Percentiles rank a stretch among this genome's conserved stretches.
phyloP scores from a whole-genome alignment of 2,329 filamentous ascomycete genomes.

The Chaetothyriales sp. region DNA sequence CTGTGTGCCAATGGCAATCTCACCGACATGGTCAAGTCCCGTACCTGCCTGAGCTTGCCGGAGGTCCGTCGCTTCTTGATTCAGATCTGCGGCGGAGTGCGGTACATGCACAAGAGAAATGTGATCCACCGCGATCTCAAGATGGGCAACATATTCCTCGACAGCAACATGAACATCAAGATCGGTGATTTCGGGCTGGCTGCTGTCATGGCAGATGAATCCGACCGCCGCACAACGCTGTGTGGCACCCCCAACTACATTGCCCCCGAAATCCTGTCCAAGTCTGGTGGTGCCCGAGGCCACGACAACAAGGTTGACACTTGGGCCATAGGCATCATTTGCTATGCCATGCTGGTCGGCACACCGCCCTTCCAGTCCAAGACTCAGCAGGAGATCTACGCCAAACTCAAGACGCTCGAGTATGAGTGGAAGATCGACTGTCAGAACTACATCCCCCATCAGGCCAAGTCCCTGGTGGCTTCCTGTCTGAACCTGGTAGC shows the following conservation, averaged over 20 bases:
- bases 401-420: conserved; percentile 32
- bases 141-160: conserved; percentile 94
- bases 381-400: conserved; percentile 37
- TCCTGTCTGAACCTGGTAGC: conserved; percentile 34
- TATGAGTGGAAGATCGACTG: conserved; percentile 35
- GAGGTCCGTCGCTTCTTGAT: conserved; percentile 89
- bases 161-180: conserved; percentile 91
- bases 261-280: conserved; percentile 87
- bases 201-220: conserved; percentile 77
- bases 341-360: conserved; percentile 88
- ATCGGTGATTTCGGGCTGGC: conserved; percentile 95
- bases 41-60: conserved; percentile 78
- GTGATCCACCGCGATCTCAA: conserved; percentile 96
- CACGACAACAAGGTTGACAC: conserved; percentile 98
- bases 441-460: conserved; percentile 34
- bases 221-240: conserved; percentile 84
- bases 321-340: conserved; percentile 95
- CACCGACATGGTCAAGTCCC: conserved; percentile 92
- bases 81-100: conserved; percentile 90
- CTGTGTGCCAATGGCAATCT: conserved; percentile 89
- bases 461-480: conserved; percentile 34
- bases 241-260: conserved; percentile 98
- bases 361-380: conserved; percentile 89
- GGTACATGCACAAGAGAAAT: conserved; percentile 90
- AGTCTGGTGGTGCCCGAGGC: conserved; percentile 59